These are phyloP conservation scores for Eimeria mitis DNA, from an alignment of 169 alveolate species.

Conservation along the genomic window DNA sequence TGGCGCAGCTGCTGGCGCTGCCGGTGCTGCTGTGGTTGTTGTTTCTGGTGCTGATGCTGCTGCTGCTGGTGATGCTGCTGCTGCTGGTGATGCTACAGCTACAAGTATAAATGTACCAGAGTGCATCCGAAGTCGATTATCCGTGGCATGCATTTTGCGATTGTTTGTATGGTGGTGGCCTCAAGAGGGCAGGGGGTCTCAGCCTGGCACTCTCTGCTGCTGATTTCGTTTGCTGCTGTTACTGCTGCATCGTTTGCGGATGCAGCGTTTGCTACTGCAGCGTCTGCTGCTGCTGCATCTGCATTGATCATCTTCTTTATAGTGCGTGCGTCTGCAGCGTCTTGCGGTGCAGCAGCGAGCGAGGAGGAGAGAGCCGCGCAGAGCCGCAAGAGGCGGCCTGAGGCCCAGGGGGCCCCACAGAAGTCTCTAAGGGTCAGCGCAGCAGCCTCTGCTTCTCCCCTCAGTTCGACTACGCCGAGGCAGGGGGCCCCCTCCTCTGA, in stretches of 20 bases:
- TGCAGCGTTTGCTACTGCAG: background rate
- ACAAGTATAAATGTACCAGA: background rate
- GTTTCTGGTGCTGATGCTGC: background rate
- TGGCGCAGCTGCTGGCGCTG: background rate
- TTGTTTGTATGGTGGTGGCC: background rate
- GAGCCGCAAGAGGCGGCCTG: background rate
- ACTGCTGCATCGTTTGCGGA: background rate
- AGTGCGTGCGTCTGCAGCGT: background rate
- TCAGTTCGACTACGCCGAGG: conserved; percentile 11
- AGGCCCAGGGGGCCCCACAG: conserved; percentile 19
- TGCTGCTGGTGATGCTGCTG: background rate
- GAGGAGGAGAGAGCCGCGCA: background rate
- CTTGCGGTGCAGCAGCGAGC: no score
- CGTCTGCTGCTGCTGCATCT: background rate
- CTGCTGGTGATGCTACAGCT: background rate
- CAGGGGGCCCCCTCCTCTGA: background rate
- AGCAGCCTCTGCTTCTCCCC: conserved; percentile 44
- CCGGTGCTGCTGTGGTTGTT: background rate
- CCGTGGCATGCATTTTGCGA: background rate
- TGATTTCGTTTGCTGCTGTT: background rate
- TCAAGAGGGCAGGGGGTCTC: background rate
- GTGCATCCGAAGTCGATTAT: conserved; percentile 20
- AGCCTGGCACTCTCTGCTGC: background rate
- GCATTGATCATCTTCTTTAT: background rate
- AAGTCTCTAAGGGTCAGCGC: conserved; percentile 37